A percentile compares a stretch with the other conserved stretches of the same genome.
These are phyloP conservation scores for Platanthera guangdongensis DNA, from an alignment of 106 monocot genomes.

Conservation along the genomic window DNA sequence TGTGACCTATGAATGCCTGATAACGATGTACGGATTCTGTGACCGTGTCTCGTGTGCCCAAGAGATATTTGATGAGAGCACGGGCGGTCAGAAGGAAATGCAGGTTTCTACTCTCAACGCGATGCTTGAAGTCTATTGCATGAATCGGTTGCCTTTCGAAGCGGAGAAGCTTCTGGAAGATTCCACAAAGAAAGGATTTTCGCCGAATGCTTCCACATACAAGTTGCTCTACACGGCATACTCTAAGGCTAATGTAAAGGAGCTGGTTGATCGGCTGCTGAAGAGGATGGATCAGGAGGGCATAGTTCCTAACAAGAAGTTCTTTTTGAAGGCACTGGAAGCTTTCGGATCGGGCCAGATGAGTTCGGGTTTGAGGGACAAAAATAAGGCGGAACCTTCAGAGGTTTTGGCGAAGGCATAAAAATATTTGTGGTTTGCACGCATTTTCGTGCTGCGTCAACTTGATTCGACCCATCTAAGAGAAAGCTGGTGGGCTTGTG, in stretches of 20 bases:
- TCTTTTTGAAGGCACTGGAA: constrained; percentile 78
- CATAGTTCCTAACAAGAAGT: constrained; percentile 87
- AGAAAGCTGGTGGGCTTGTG: too few species aligned
- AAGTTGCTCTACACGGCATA: constrained; percentile 82
- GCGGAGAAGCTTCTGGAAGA: constrained; percentile 57
- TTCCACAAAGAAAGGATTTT: constrained; percentile 29
- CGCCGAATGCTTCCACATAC: constrained; percentile 64
- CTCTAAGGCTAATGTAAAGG: constrained; percentile 62
- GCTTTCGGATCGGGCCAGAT: constrained; percentile 34
- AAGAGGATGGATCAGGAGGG: constrained; percentile 67
- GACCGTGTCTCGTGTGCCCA: constrained; percentile 68
- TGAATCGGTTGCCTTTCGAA: constrained; percentile 58
- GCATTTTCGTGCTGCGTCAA: too few species aligned
- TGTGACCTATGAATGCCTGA: constrained; percentile 77
- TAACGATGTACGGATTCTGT: constrained; percentile 78
- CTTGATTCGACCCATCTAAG: too few species aligned
- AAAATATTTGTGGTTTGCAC: too few species aligned
- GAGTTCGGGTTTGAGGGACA: background rate
- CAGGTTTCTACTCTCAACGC: constrained; percentile 77
- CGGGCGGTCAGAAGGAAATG: constrained; percentile 28
- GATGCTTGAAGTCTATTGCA: constrained; percentile 91
- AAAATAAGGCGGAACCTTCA: too few species aligned
- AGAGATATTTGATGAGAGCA: constrained; percentile 71
- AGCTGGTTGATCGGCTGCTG: constrained; percentile 55
- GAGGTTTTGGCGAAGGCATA: too few species aligned